Percentiles rank a stretch among this genome's conserved stretches.
Conservation (phyloP, 2,329 filamentous ascomycete species). For the Penicillium concentricum region DNA sequence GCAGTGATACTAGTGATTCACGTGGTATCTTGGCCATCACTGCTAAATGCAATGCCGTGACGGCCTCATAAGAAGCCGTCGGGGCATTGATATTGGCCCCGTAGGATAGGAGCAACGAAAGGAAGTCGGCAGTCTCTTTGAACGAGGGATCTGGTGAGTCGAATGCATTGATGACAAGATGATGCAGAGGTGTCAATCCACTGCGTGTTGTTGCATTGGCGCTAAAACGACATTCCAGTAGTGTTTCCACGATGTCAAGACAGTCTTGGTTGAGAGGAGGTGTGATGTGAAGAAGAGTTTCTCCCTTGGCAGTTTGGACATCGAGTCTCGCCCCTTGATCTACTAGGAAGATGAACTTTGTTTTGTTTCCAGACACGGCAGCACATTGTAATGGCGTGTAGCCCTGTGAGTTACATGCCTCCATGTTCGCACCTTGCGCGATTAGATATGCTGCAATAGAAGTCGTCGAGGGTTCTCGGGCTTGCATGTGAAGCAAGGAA, state of each 20-base stretch:
- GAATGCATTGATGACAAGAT: conserved; percentile 4
- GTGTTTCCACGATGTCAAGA: conserved; percentile 26
- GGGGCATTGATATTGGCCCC: conserved; percentile 27
- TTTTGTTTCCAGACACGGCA: conserved; percentile 28
- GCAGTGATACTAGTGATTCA: conserved; percentile 20
- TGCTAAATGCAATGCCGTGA: conserved; percentile 32
- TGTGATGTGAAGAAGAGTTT: conserved; percentile 32
- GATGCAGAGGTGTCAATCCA: conserved; percentile 24
- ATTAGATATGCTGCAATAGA: conserved; percentile 26
- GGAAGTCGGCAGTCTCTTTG: conserved; percentile 10
- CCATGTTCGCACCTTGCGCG: conserved; percentile 28
- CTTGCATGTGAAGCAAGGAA: conserved; percentile 29
- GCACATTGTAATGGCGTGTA: conserved; percentile 33
- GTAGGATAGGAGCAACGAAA: conserved; percentile 19
- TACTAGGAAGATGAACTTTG: conserved; percentile 27
- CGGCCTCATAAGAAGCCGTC: conserved; percentile 5
- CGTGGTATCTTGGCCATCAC: conserved; percentile 18
- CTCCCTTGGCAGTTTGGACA: conserved; percentile 27
- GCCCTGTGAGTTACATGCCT: conserved; percentile 28
- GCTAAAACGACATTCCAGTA: conserved; percentile 15
- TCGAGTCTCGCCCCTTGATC: conserved; percentile 24
- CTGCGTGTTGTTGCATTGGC: conserved; percentile 17
- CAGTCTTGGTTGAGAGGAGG: conserved; percentile 23
- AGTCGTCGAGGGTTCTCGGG: conserved; percentile 9
- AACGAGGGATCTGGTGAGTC: not conserved